phyloP scores from a whole-genome alignment of 108 stramenopile species.

The Conticribra weissflogii region DNA sequence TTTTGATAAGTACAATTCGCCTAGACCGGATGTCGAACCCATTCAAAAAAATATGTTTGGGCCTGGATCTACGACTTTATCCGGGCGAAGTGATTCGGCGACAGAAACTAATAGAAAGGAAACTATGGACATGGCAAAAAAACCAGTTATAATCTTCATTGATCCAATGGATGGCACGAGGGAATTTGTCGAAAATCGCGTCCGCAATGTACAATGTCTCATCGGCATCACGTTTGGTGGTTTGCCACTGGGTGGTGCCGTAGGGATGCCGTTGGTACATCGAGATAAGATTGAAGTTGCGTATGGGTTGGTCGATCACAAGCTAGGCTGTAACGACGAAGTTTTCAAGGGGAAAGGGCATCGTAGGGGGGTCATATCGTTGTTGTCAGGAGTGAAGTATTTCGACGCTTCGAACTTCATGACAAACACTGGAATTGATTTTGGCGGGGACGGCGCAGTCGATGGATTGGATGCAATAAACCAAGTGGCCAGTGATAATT shows the following conservation, averaged over 20 bases:
- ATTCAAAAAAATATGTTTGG: conserved; percentile 22
- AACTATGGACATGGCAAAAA: neutral
- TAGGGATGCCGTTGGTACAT: conserved; percentile 73
- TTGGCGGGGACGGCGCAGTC: neutral
- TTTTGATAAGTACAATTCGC: conserved; percentile 39
- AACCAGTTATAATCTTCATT: conserved; percentile 59
- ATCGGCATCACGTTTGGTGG: conserved; percentile 71
- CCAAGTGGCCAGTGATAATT: neutral
- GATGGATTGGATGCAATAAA: too few relatives aligned
- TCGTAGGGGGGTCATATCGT: conserved; percentile 1
- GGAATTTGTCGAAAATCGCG: conserved; percentile 83
- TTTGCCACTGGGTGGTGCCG: conserved; percentile 67
- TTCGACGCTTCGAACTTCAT: conserved; percentile 21
- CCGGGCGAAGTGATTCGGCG: too few relatives aligned
- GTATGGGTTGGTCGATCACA: conserved; percentile 39
- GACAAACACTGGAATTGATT: neutral
- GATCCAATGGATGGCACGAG: conserved; percentile 88
- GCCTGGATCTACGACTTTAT: too few relatives aligned
- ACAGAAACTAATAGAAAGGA: too few relatives aligned
- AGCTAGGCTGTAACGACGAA: too few relatives aligned
- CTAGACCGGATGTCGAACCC: conserved; percentile 32
- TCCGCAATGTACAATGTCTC: conserved; percentile 75
- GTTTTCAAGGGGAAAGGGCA: neutral
- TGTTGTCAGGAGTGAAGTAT: conserved; percentile 24
- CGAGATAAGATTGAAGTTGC: conserved; percentile 41